Evolutionary conservation across 208 protist genomes (phyloP).

Genomic region (Acanthamoeba quina): DNA sequence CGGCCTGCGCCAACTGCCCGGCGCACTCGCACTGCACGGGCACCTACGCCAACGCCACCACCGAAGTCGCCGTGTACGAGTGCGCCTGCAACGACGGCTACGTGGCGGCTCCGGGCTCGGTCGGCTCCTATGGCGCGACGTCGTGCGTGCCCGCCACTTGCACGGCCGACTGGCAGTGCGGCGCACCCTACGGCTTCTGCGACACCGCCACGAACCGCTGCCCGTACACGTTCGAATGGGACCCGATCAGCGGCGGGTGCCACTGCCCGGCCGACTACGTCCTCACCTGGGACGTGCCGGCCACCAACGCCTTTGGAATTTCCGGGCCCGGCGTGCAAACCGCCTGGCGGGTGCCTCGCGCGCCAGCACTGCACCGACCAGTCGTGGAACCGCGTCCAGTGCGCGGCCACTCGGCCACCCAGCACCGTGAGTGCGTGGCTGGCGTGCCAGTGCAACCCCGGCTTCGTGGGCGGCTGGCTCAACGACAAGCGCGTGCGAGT

Average conservation of each 20-base stretch:
- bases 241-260: not conserved
- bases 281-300: not conserved
- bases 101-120: not conserved
- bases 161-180: not conserved
- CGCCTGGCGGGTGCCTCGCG: not conserved
- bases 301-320: not conserved
- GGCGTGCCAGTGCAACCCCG: slow-evolving; percentile 22
- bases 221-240: not conserved
- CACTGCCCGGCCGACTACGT: not conserved
- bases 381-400: not conserved
- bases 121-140: not conserved
- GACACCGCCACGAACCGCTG: not conserved
- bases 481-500: not conserved
- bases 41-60: not conserved
- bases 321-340: not conserved
- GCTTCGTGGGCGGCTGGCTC: slow-evolving; percentile 23
- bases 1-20: not conserved
- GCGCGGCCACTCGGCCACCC: not conserved
- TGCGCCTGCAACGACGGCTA: slow-evolving; percentile 48
- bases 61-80: not conserved
- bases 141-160: not conserved
- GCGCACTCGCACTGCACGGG: not conserved
- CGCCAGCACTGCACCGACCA: slow-evolving; percentile 8
- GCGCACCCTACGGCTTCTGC: not conserved
- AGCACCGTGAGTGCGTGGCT: not conserved